phyloP scores from a whole-genome alignment of 306 rosid species.

The Malus orientalis region DNA sequence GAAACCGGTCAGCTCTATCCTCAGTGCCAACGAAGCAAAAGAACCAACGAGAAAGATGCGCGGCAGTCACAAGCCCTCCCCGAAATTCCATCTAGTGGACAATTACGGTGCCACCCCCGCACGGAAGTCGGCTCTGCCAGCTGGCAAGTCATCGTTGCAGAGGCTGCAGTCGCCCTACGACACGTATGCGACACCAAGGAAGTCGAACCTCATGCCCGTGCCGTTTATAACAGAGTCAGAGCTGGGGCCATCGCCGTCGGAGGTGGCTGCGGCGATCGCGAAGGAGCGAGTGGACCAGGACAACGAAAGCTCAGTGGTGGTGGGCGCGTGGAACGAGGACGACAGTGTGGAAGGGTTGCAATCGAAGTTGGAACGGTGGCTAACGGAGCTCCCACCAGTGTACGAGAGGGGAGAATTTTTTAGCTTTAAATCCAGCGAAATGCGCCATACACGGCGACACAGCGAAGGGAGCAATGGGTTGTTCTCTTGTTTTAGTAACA shows the following conservation, averaged over 20 bases:
- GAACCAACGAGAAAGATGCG: neutral
- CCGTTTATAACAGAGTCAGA: slow-evolving; percentile 62
- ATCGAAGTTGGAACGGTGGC: slow-evolving; percentile 84
- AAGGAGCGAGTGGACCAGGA: slow-evolving; percentile 32
- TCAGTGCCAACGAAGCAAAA: neutral
- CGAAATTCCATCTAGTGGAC: neutral
- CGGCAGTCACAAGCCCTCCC: neutral
- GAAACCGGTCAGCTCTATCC: neutral
- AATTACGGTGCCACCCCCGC: neutral
- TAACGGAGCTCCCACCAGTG: slow-evolving; percentile 54
- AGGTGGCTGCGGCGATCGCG: slow-evolving; percentile 70
- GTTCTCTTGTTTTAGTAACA: slow-evolving; percentile 89
- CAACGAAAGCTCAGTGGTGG: slow-evolving; percentile 39
- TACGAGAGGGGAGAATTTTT: slow-evolving; percentile 53
- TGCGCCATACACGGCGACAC: slow-evolving; percentile 30
- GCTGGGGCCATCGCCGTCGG: slow-evolving; percentile 89
- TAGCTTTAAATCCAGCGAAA: slow-evolving; percentile 10
- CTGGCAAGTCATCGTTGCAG: slow-evolving; percentile 12
- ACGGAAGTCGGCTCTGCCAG: slow-evolving; percentile 18
- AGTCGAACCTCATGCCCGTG: slow-evolving; percentile 25
- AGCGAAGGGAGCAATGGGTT: slow-evolving; percentile 46
- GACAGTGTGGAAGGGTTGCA: slow-evolving; percentile 59
- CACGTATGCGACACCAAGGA: slow-evolving; percentile 45
- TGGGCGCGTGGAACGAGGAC: slow-evolving; percentile 61
- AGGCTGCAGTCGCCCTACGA: slow-evolving; percentile 19